Evolutionary conservation across 331 rosid species (phyloP), one percentile per base, ranked within the genome.

Genomic region (Acacia pycnantha): DNA sequence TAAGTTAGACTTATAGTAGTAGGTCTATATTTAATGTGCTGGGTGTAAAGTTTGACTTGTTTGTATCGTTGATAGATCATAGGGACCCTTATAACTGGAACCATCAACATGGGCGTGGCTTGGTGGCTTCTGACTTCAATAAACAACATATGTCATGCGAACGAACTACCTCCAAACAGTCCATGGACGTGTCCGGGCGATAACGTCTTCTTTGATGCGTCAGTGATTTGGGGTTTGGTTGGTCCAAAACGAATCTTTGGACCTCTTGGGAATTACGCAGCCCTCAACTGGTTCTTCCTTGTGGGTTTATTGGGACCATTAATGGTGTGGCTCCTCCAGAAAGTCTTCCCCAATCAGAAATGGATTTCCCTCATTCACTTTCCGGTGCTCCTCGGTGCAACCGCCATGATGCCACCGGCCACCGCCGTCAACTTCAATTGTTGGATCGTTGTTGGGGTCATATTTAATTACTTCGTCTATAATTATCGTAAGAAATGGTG

Each of bases 211-310:
- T 92, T 88, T 26, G 93, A 90, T 53, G 95, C 97, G 19, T 92
- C 97, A 3, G 91, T 90, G 15, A 90, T 92, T 1, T 90, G 94
- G 97, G 97, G 93, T 31, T 69, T 92, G 76, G 93, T 84, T 5
- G 97, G 93, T 6, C 97, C 97, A 3, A 88, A 24, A 73, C 69
- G 92, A 10, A 92, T 92, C 22, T 92, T 90, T 18, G 97, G 97
- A 14, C 1, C 82, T 11, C 87, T 61, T 0, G 97, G 94, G 54
- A 88, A 88, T 31, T 92, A 92, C 71, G 0, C n/a, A 5, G 33
- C 85, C 33, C 81, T 90, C 26, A 92, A 92, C 68, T 90, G 91
- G 93, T 90, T 88, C 87, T 92, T 92, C 80, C 81, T 90, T 4
- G 78, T 84, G 3, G 95, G 92, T 43, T 87, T 85, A 15, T 31